Evolutionary conservation across 768 basidiomycete genomes (phyloP).

Genomic region (Artomyces pyxidatus): DNA sequence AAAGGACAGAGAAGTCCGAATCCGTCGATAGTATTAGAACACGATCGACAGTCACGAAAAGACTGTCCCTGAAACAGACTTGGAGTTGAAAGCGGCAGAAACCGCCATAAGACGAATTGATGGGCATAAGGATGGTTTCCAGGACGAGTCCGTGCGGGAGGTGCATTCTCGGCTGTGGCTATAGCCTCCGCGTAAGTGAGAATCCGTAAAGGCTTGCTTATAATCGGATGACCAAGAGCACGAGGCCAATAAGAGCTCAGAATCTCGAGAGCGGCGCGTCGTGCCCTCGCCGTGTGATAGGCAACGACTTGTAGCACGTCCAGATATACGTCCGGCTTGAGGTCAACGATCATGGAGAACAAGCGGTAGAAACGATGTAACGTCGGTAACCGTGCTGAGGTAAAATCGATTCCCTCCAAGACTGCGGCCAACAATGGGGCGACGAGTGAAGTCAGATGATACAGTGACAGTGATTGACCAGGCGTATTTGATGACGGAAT

Average conservation of each 20-base stretch:
- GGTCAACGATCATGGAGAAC: constrained; percentile 40
- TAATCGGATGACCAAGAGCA: constrained; percentile 55
- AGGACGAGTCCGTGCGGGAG: no score
- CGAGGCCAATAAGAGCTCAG: constrained; percentile 61
- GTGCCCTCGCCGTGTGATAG: constrained; percentile 48
- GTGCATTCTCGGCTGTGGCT: no score
- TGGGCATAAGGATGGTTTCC: constrained; percentile 40
- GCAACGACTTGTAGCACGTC: constrained; percentile 69
- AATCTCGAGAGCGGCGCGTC: constrained; percentile 46
- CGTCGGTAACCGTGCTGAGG: constrained; percentile 26
- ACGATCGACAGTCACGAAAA: constrained; percentile 46
- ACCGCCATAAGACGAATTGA: constrained; percentile 68
- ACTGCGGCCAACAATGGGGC: constrained; percentile 56
- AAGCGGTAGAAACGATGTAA: constrained; percentile 46
- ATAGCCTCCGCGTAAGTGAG: constrained; percentile 27
- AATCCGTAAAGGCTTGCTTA: constrained; percentile 45
- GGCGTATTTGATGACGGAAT: constrained; percentile 47
- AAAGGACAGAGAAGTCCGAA: constrained; percentile 67
- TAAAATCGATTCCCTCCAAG: constrained; percentile 45
- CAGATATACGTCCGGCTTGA: constrained; percentile 60
- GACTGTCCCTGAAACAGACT: constrained; percentile 25
- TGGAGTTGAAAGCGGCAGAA: constrained; percentile 23
- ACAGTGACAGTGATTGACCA: constrained; percentile 43
- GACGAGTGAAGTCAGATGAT: constrained; percentile 54
- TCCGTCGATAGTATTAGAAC: constrained; percentile 45